phyloP scores from a whole-genome alignment of 2,329 filamentous ascomycete species.

The Exophiala spinifera region DNA sequence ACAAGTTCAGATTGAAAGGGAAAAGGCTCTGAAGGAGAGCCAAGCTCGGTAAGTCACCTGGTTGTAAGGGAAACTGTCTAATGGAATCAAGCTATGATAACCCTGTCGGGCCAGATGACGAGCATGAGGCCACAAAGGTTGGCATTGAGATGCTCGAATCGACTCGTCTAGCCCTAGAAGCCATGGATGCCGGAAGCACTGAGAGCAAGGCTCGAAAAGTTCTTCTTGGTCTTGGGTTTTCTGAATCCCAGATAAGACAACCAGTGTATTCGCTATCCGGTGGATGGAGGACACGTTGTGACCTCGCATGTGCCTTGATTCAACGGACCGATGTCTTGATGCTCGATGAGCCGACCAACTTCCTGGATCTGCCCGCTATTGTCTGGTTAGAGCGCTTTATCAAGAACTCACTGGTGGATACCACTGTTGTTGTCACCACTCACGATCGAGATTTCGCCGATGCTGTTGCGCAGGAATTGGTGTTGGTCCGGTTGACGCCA shows the following conservation, averaged over 20 bases:
- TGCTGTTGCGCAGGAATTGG: constrained; percentile 69
- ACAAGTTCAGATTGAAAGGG: constrained; percentile 68
- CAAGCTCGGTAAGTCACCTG: constrained; percentile 45
- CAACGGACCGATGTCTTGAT: constrained; percentile 75
- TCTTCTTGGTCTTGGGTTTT: constrained; percentile 25
- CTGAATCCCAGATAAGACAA: constrained; percentile 22
- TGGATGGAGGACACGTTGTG: constrained; percentile 70
- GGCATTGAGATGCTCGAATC: constrained; percentile 27
- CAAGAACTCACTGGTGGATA: constrained; percentile 53
- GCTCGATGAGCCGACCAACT: constrained; percentile 85
- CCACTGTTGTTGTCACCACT: constrained; percentile 67
- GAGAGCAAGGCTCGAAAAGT: constrained; percentile 26
- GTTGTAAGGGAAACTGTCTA: background rate
- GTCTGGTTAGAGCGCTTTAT: constrained; percentile 80
- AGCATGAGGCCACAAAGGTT: constrained; percentile 19
- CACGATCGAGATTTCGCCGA: constrained; percentile 82
- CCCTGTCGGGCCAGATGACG: constrained; percentile 7
- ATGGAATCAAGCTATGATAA: constrained; percentile 8
- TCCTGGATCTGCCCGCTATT: constrained; percentile 76
- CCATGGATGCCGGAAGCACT: constrained; percentile 26
- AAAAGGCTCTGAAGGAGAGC: constrained; percentile 63
- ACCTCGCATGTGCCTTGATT: constrained; percentile 63
- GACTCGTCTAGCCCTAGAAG: constrained; percentile 21
- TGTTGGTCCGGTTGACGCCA: constrained; percentile 59
- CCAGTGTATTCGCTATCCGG: constrained; percentile 59